Percentiles rank a stretch among this genome's conserved stretches.
Evolutionary conservation across 371 early-diverging fungal genomes (phyloP).

Genomic region (Mortierella sp.): DNA sequence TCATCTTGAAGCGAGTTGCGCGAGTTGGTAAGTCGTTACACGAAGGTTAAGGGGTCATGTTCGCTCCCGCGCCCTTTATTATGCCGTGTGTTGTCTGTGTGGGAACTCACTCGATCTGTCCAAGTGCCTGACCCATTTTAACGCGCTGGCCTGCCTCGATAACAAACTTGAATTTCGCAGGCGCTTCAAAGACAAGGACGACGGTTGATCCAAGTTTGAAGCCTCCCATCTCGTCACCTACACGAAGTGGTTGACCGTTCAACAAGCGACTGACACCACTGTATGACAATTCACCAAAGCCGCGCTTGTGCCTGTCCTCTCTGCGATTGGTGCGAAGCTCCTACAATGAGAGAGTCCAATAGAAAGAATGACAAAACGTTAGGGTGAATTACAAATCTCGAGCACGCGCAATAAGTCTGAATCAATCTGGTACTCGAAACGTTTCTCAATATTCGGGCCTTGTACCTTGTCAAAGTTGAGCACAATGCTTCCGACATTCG

Average conservation of each 20-base stretch:
- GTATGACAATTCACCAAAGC: constrained; percentile 80
- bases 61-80: no score
- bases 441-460: no score
- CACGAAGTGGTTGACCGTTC: constrained; percentile 72
- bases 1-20: not conserved
- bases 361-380: not conserved
- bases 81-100: no score
- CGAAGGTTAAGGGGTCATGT: no score
- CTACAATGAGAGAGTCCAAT: constrained; percentile 43
- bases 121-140: constrained; percentile 86
- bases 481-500: constrained; percentile 95
- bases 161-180: constrained; percentile 79
- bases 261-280: constrained; percentile 69
- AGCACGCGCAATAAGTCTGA: not conserved
- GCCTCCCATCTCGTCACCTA: constrained; percentile 94
- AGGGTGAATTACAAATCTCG: not conserved
- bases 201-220: constrained; percentile 95
- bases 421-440: no score
- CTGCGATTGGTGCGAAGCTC: constrained; percentile 78
- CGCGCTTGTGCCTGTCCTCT: constrained; percentile 74
- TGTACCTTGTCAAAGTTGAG: constrained; percentile 91
- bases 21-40: not conserved
- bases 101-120: no score
- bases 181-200: constrained; percentile 97
- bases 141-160: constrained; percentile 80